Evolutionary conservation across 2,329 filamentous ascomycete genomes (phyloP).

Genomic region (Fusarium kyushuense): DNA sequence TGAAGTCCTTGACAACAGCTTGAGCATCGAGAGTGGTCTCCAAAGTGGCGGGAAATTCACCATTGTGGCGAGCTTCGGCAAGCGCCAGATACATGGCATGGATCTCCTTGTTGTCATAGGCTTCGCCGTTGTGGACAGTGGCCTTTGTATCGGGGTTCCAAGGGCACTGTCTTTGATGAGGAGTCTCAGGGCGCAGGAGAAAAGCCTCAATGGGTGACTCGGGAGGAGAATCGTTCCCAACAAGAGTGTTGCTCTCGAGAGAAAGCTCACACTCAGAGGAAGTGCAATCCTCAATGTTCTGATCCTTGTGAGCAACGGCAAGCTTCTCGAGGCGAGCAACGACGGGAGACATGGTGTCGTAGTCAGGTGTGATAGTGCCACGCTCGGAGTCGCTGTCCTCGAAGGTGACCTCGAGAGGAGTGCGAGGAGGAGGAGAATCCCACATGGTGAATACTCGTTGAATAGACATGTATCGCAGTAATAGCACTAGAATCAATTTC

Average conservation of each 20-base stretch:
- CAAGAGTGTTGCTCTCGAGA: not conserved
- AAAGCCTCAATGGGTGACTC: constrained; percentile 33
- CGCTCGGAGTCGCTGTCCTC: constrained; percentile 7
- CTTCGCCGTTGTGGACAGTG: not conserved
- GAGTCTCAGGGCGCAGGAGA: constrained; percentile 1
- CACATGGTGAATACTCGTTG: constrained; percentile 4
- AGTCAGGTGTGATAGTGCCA: constrained; percentile 5
- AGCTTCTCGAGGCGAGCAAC: constrained; percentile 19
- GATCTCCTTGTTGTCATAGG: no score
- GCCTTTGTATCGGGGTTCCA: not conserved
- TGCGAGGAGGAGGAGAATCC: constrained; percentile 4
- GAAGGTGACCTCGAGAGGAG: constrained; percentile 10
- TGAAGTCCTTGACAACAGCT: constrained; percentile 51
- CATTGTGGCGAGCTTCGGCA: constrained; percentile 49
- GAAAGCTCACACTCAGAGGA: not conserved
- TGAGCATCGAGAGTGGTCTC: constrained; percentile 45
- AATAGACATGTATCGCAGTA: not conserved
- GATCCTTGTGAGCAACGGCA: constrained; percentile 2
- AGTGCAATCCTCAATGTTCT: not conserved
- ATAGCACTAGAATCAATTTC: not conserved
- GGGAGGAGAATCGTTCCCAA: not conserved
- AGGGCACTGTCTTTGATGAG: not conserved
- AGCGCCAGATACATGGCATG: no score
- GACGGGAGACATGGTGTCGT: constrained; percentile 18
- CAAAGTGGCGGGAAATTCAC: constrained; percentile 51